Evolutionary conservation across 1,139 yeast species (phyloP).

Genomic region (Tardiomyces digboiensis): DNA sequence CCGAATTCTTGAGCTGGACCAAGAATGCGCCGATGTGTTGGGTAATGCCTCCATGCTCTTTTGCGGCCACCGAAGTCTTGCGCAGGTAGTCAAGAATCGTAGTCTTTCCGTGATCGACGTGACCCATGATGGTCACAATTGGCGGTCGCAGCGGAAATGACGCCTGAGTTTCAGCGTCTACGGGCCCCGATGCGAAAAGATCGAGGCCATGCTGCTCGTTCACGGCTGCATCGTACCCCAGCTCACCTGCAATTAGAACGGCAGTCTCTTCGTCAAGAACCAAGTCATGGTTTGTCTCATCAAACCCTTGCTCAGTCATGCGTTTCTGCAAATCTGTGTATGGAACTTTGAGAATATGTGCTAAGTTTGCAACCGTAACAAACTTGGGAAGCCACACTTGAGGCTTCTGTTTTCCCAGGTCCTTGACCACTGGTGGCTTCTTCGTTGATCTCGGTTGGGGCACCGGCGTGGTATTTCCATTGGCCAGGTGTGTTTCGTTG

Average conservation of each 20-base stretch:
- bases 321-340: conserved; percentile 49
- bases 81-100: conserved; percentile 82
- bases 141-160: conserved; percentile 70
- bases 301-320: conserved; percentile 64
- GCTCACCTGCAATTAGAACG: conserved; percentile 78
- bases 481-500: no score
- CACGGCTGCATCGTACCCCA: conserved; percentile 53
- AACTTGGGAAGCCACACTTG: conserved; percentile 56
- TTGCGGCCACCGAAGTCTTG: conserved; percentile 70
- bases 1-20: conserved; percentile 64
- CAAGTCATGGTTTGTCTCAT: conserved; percentile 63
- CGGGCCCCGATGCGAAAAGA: conserved; percentile 36
- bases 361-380: conserved; percentile 64
- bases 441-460: neutral
- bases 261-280: conserved; percentile 85
- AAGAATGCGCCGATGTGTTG: conserved; percentile 98
- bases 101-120: conserved; percentile 97
- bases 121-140: conserved; percentile 97
- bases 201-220: conserved; percentile 58
- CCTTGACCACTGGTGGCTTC: conserved; percentile 6
- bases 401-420: conserved; percentile 12
- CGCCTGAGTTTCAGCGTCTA: conserved; percentile 23
- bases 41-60: conserved; percentile 95
- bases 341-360: conserved; percentile 60
- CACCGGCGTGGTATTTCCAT: neutral